Conservation (phyloP, 2,329 filamentous ascomycete genomes). For the Boeremia lycopersici region DNA sequence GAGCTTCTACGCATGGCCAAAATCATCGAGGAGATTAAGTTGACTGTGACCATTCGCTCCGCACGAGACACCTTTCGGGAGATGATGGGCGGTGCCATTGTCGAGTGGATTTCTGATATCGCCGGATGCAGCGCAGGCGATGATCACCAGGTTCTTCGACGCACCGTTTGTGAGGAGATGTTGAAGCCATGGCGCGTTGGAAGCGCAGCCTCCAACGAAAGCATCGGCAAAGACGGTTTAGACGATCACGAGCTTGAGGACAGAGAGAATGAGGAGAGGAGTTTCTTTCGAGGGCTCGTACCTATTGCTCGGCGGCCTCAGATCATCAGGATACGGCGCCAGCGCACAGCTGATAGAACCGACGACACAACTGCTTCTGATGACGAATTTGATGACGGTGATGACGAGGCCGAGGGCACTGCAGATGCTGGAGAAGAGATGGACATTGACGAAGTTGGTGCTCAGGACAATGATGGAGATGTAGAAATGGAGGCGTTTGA, state of each 20-base stretch:
- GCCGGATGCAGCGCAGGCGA: slow-evolving; percentile 83
- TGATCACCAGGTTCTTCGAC: slow-evolving; percentile 78
- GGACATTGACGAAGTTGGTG: slow-evolving; percentile 52
- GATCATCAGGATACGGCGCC: slow-evolving; percentile 33
- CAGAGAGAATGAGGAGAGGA: slow-evolving; percentile 46
- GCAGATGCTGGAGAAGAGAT: slow-evolving; percentile 53
- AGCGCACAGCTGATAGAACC: slow-evolving; percentile 50
- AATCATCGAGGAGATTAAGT: slow-evolving; percentile 91
- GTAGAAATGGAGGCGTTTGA: slow-evolving; percentile 56
- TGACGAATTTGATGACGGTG: slow-evolving; percentile 56
- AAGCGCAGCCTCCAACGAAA: slow-evolving; percentile 79
- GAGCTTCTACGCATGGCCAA: slow-evolving; percentile 78
- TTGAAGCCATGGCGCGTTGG: slow-evolving; percentile 86
- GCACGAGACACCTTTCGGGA: slow-evolving; percentile 94
- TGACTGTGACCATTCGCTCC: slow-evolving; percentile 93
- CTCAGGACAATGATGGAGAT: slow-evolving; percentile 55
- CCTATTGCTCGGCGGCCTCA: slow-evolving; percentile 35
- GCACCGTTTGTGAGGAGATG: slow-evolving; percentile 87
- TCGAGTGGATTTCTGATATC: slow-evolving; percentile 95
- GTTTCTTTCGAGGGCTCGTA: slow-evolving; percentile 35
- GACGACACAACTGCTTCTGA: slow-evolving; percentile 50
- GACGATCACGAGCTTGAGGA: slow-evolving; percentile 79
- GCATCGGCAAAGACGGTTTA: slow-evolving; percentile 77
- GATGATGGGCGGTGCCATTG: slow-evolving; percentile 97
- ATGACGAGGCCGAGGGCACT: slow-evolving; percentile 54